phyloP scores from a whole-genome alignment of 805 yeast species.

The Pichia insulana region DNA sequence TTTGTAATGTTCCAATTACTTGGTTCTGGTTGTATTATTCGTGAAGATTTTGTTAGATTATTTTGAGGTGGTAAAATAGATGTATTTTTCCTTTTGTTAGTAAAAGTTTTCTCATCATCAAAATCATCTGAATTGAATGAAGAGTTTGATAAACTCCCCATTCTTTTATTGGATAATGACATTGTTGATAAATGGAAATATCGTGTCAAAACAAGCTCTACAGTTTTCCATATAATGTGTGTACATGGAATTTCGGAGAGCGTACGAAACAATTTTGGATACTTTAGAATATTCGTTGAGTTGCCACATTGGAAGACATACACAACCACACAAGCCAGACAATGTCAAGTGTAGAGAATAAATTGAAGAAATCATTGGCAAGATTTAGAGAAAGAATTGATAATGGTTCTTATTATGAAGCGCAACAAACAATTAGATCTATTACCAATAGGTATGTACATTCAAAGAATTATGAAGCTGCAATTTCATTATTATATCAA shows the following conservation, averaged over 20 bases:
- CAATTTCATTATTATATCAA: constrained; percentile 63
- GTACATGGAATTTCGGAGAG: too few species aligned
- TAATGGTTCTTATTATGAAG: constrained; percentile 80
- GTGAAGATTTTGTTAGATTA: not conserved
- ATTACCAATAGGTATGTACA: constrained; percentile 79
- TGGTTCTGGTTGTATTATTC: not conserved
- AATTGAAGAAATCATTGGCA: constrained; percentile 50
- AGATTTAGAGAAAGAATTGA: constrained; percentile 61
- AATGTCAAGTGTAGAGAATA: constrained; percentile 19
- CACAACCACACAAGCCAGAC: not conserved
- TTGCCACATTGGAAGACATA: too few species aligned
- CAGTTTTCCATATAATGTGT: too few species aligned
- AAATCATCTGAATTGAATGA: not conserved
- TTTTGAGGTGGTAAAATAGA: not conserved
- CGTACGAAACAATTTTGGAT: too few species aligned
- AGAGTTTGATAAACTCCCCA: not conserved
- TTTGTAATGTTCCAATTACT: not conserved
- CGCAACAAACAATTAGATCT: constrained; percentile 89
- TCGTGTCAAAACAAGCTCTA: not conserved
- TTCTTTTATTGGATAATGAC: not conserved
- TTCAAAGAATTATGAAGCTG: constrained; percentile 55
- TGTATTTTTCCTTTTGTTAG: not conserved
- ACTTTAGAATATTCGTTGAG: too few species aligned
- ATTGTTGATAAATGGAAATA: not conserved
- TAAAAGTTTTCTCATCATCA: not conserved